Base-by-base conservation (phyloP, 2,329 filamentous ascomycete genomes). In the Verticillium nonalfalfae region DNA sequence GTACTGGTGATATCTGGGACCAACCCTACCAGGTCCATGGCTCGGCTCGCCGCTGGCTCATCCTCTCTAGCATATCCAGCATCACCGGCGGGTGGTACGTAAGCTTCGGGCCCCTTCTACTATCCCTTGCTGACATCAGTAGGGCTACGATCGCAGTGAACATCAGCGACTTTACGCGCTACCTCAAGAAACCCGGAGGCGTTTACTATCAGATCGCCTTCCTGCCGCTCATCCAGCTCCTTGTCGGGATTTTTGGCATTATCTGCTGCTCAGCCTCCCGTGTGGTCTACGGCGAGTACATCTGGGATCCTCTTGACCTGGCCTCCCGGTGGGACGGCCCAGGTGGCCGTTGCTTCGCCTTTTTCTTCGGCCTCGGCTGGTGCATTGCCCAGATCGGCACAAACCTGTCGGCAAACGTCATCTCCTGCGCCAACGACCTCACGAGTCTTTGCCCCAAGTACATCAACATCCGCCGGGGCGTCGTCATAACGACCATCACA, bases 351-450 rank as follows among this genome's bases (percentile, higher is more conserved):
- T 70, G 71, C 9, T 73, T 72, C 2, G 73, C 72, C 7, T 82
- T 82, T 68, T 82, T 85, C 65, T 81, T 73, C n/a, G 82, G 77
- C 1, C 73, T 79, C 4, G 75, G 76, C 0, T 85, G 83, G 74
- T 80, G 80, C 50, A 72, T 86, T 57, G 83, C 83, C 0, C 79
- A 82, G 56, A 72, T 86, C 7, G 80, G 84, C 45, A 82, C 80
- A 40, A 85, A 85, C 66, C 80, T 85, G 66, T 81, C 81, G 2
- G 83, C 83, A 9, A 86, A 85, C 68, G 81, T 77, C 15, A 79
- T 83, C 63, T 78, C 75, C 33, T 79, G 79, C 1, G 81, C 82
- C 50, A 85, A 86, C 64, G 82, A 86, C 68, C 76, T 86, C 56
- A 81, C 79, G 1, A 78, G 81, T 3, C 76, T 86, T 7, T 77